phyloP scores from a whole-genome alignment of 1,139 yeast species.

The Magnusiomyces paraingens region DNA sequence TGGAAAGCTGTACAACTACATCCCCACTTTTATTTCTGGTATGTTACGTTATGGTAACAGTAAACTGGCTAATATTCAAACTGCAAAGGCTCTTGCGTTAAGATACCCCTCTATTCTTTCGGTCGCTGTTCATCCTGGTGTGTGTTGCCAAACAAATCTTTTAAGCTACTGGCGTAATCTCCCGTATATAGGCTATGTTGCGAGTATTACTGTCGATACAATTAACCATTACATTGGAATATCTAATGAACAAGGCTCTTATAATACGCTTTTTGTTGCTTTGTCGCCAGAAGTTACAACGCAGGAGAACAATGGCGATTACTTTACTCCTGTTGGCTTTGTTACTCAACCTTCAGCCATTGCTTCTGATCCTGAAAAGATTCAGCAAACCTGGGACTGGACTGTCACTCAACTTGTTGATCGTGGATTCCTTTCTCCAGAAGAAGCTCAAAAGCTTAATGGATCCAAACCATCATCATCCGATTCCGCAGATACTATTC shows the following conservation, averaged over 20 bases:
- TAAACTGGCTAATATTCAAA: slow-evolving; percentile 74
- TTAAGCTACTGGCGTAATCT: slow-evolving; percentile 69
- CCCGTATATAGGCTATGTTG: slow-evolving; percentile 67
- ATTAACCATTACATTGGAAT: slow-evolving; percentile 68
- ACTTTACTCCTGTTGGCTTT: slow-evolving; percentile 45
- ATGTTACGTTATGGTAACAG: slow-evolving; percentile 75
- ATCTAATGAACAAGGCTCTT: slow-evolving; percentile 63
- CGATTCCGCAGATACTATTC: too few species aligned
- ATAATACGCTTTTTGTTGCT: slow-evolving; percentile 59
- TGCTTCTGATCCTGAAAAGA: slow-evolving; percentile 55
- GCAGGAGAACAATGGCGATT: slow-evolving; percentile 61
- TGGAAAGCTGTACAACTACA: slow-evolving; percentile 47
- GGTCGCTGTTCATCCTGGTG: slow-evolving; percentile 77
- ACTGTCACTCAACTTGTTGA: slow-evolving; percentile 49
- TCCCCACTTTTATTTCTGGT: slow-evolving; percentile 47
- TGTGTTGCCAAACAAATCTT: slow-evolving; percentile 70
- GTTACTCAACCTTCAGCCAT: slow-evolving; percentile 50
- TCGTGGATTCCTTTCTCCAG: neutral
- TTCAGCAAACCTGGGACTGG: slow-evolving; percentile 81
- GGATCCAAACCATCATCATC: too few species aligned
- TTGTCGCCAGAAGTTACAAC: slow-evolving; percentile 46
- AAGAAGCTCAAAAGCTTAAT: neutral
- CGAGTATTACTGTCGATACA: slow-evolving; percentile 62
- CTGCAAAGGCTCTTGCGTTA: slow-evolving; percentile 57
- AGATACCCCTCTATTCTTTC: slow-evolving; percentile 60